phyloP scores from a whole-genome alignment of 73 alveolate species.

The Halteria grandinella region DNA sequence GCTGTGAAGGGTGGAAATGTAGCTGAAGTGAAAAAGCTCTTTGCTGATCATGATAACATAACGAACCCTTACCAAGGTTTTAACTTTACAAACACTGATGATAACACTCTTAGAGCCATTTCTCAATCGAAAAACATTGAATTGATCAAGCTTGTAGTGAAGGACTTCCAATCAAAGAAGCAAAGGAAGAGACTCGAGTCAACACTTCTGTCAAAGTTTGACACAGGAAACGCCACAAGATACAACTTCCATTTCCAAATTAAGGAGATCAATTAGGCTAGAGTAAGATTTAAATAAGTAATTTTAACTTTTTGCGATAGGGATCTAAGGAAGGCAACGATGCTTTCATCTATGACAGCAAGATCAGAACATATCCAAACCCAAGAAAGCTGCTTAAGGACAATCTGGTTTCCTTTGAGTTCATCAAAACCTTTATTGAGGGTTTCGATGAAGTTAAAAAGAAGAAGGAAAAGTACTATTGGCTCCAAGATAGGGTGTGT shows the following conservation, averaged over 20 bases:
- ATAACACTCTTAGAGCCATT: constrained; percentile 15
- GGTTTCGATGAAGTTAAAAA: neutral
- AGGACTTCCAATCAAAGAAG: constrained; percentile 28
- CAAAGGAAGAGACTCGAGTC: constrained; percentile 52
- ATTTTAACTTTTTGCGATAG: neutral
- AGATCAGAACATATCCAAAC: neutral
- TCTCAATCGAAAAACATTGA: constrained; percentile 5
- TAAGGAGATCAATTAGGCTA: constrained; percentile 80
- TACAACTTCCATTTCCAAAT: constrained; percentile 84
- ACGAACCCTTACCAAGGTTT: constrained; percentile 52
- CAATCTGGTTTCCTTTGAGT: neutral
- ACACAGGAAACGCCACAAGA: constrained; percentile 81
- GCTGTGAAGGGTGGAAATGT: neutral
- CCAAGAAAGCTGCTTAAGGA: neutral
- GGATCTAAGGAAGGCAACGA: constrained; percentile 98
- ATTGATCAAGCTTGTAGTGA: constrained; percentile 29
- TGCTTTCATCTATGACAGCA: constrained; percentile 88
- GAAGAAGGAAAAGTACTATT: constrained; percentile 44
- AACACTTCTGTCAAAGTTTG: constrained; percentile 69
- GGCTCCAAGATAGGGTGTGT: constrained; percentile 55
- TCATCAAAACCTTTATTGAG: constrained; percentile 59
- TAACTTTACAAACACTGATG: neutral
- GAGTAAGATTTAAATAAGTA: constrained; percentile 45
- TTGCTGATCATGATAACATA: constrained; percentile 1
- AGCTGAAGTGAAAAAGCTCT: neutral